These are phyloP conservation scores for Jamesozyma hellenica DNA, from an alignment of 805 yeast species.

Conservation along the genomic window DNA sequence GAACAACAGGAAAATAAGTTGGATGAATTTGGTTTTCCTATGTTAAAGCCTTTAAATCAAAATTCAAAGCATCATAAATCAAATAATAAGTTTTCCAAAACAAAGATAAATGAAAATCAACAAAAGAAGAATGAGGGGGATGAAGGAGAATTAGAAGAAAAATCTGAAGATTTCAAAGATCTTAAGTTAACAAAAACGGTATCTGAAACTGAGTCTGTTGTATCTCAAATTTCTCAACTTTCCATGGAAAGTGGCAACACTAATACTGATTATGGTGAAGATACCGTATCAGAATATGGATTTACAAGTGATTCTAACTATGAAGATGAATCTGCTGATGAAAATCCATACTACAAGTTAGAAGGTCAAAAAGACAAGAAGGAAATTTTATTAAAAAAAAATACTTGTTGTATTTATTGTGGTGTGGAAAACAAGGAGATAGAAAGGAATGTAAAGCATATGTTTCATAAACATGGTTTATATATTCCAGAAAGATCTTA, in stretches of 20 bases:
- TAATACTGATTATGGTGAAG: constrained; percentile 31
- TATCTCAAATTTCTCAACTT: constrained; percentile 43
- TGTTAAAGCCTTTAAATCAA: constrained; percentile 22
- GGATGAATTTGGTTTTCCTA: constrained; percentile 34
- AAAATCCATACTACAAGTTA: constrained; percentile 13
- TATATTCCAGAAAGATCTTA: constrained; percentile 77
- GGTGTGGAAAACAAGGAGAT: constrained; percentile 42
- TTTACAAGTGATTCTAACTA: constrained; percentile 33
- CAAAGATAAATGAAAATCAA: constrained; percentile 16
- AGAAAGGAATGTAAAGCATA: constrained; percentile 58
- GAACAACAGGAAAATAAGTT: constrained; percentile 25
- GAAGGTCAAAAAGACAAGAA: constrained; percentile 19
- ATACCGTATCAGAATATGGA: constrained; percentile 43
- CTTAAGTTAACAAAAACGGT: constrained; percentile 26
- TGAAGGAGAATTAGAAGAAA: background rate
- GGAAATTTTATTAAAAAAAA: constrained; percentile 4
- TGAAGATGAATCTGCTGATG: constrained; percentile 28
- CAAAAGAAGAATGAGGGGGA: background rate
- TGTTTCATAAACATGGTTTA: constrained; percentile 73
- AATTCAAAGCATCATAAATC: constrained; percentile 6
- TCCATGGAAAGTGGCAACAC: constrained; percentile 30
- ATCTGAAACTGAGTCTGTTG: constrained; percentile 47
- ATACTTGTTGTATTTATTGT: constrained; percentile 48
- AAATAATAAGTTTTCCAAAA: background rate
- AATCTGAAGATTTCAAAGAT: background rate